Evolutionary conservation across 139 green algal species (phyloP).

Genomic region (Astrephomene gubernaculifera): DNA sequence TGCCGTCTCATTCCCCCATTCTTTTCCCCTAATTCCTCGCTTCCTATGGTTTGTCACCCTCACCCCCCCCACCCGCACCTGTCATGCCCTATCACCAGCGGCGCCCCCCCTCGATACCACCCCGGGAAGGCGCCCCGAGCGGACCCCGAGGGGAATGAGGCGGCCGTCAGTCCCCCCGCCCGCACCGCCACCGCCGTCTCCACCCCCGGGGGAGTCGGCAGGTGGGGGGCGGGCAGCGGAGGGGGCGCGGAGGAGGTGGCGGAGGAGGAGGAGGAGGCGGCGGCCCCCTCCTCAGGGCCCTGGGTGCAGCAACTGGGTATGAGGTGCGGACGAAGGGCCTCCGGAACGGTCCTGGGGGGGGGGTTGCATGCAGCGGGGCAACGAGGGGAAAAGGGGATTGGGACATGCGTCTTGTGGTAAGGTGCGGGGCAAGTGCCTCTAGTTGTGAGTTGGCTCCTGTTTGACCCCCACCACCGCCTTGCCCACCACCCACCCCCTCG

Average conservation of each 20-base stretch:
- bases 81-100: not conserved
- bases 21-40: no score
- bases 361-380: not conserved
- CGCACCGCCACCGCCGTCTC: not conserved
- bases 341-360: not conserved
- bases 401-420: no score
- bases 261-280: not conserved
- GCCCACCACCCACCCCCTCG: no score
- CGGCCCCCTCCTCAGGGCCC: not conserved
- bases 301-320: not conserved
- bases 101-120: constrained; percentile 16
- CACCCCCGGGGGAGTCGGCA: not conserved
- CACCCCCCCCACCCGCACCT: not conserved
- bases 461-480: no score
- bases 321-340: not conserved
- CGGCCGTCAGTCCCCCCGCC: not conserved
- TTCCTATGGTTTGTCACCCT: not conserved
- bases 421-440: no score
- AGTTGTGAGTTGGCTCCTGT: no score
- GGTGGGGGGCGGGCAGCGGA: constrained; percentile 10
- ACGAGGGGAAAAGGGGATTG: no score
- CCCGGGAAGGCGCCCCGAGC: not conserved
- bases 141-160: not conserved
- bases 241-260: not conserved
- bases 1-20: no score